Percentiles rank a stretch among this genome's conserved stretches.
Evolutionary conservation across 352 stramenopile genomes (phyloP).

Genomic region (Pythium dissotocum): DNA sequence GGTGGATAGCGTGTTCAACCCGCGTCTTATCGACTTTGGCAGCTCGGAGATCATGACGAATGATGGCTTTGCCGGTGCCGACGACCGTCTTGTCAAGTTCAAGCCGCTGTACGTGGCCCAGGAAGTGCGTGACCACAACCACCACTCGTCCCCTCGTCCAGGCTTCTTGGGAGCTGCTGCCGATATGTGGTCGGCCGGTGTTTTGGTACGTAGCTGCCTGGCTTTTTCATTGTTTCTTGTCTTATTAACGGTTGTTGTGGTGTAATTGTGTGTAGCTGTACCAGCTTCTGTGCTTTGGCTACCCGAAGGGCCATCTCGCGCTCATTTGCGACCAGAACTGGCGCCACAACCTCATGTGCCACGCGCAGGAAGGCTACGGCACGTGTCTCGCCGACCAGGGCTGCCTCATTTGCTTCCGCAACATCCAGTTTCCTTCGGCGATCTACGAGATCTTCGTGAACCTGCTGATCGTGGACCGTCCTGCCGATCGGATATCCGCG

Average conservation of each 20-base stretch:
- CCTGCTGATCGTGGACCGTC: slow-evolving; percentile 50
- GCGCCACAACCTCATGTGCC: slow-evolving; percentile 63
- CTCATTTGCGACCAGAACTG: slow-evolving; percentile 79
- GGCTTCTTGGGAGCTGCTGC: slow-evolving; percentile 69
- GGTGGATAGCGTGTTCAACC: slow-evolving; percentile 50
- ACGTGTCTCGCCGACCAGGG: slow-evolving; percentile 55
- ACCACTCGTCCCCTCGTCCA: slow-evolving; percentile 47
- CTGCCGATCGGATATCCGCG: slow-evolving; percentile 57
- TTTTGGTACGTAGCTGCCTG: slow-evolving; percentile 49
- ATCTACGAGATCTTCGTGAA: slow-evolving; percentile 77
- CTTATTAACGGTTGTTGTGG: not conserved
- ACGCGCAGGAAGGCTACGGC: slow-evolving; percentile 45
- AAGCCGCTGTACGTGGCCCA: slow-evolving; percentile 75
- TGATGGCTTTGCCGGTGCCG: slow-evolving; percentile 51
- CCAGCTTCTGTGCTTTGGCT: slow-evolving; percentile 79
- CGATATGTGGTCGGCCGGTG: slow-evolving; percentile 79
- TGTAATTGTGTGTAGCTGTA: slow-evolving; percentile 57
- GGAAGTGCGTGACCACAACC: slow-evolving; percentile 70
- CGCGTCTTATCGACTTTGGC: slow-evolving; percentile 80
- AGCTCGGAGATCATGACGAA: slow-evolving; percentile 79
- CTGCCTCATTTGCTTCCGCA: slow-evolving; percentile 81
- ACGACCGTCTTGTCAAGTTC: slow-evolving; percentile 72
- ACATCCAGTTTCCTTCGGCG: slow-evolving; percentile 69
- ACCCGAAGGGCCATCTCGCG: slow-evolving; percentile 74
- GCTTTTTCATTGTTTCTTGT: not conserved